Percentiles rank a stretch among this genome's conserved stretches.
Conservation (phyloP, 1,284 basidiomycete species). For the Cutaneotrichosporon sp. region DNA sequence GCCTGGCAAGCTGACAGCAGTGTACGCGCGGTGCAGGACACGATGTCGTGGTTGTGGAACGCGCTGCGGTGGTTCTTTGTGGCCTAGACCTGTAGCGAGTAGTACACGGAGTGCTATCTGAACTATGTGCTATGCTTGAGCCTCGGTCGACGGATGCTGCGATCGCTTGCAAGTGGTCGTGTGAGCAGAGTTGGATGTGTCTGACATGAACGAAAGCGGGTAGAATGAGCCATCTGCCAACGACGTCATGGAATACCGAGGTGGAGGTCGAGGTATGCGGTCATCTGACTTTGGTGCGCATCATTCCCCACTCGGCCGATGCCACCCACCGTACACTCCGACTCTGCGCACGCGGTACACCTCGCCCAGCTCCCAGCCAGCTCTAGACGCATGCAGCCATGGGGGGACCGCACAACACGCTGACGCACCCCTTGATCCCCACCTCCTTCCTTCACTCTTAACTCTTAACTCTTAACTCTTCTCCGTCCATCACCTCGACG, state of each 20-base stretch:
- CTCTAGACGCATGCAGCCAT: too few species aligned
- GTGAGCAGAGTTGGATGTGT: too few species aligned
- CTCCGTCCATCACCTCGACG: background rate
- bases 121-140: too few species aligned
- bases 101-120: background rate
- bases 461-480: background rate
- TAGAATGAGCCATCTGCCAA: too few species aligned
- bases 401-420: too few species aligned
- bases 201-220: too few species aligned
- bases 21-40: slow-evolving; percentile 6
- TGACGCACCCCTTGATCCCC: background rate
- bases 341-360: too few species aligned
- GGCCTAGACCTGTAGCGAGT: background rate
- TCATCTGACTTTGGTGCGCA: background rate
- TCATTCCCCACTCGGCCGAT: too few species aligned
- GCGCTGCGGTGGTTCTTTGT: slow-evolving; percentile 30
- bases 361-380: too few species aligned
- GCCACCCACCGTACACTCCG: too few species aligned
- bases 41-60: slow-evolving; percentile 33
- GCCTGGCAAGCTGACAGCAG: slow-evolving; percentile 16
- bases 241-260: background rate
- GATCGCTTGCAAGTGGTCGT: too few species aligned
- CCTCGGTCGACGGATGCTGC: too few species aligned
- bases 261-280: background rate
- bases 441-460: background rate